Evolutionary conservation across 2,329 filamentous ascomycete genomes (phyloP), one percentile per base, ranked within the genome.

Genomic region (Lasiodiplodia gonubiensis): DNA sequence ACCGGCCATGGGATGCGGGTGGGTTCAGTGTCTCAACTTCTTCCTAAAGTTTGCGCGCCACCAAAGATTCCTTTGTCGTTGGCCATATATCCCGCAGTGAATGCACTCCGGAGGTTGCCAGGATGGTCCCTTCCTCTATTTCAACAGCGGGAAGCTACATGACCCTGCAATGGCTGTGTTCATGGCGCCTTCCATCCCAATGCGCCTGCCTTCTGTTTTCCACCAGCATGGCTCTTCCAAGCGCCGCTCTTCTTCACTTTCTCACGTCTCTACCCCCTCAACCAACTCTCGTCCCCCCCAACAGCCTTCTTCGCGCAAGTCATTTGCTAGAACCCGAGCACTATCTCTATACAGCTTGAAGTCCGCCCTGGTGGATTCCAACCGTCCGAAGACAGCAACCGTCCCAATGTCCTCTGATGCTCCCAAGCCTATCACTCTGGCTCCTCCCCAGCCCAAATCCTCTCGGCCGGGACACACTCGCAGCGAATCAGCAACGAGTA

Each of bases 291-390:
- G 8, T 12, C 49, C 61, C 27, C 10, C 35, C n/a, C 61, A 39
- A n/a, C 48, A 54, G 48, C 18, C 48, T 49, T 64, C 49, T 12
- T 51, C 59, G 5, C 59, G 46, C 59, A 63, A 63, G 7, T 25
- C n/a, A 25, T 37, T 48, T 51, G 23, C 37, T 46, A 52, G 10
- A 37, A 51, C 59, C 25, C 59, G 59, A 49, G 46, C 59, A 23
- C 11, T 63, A 63, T 63, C 59, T 37, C 27, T 63, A 51, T 30
- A 63, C 59, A 63, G 59, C 59, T 3, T 63, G 33, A 63, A 63
- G 59, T 63, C 59, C 35, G 59, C 33, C 33, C 61, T 64, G 23
- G 35, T 54, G 61, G 61, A 64, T 54, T 49, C 61, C 23, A 33
- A 46, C 25, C 27, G 59, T 14, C 16, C 46, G 27, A 21, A 18